Evolutionary conservation across 768 basidiomycete species (phyloP), one percentile per base, ranked within the genome.

Genomic region (Serendipita sp.): DNA sequence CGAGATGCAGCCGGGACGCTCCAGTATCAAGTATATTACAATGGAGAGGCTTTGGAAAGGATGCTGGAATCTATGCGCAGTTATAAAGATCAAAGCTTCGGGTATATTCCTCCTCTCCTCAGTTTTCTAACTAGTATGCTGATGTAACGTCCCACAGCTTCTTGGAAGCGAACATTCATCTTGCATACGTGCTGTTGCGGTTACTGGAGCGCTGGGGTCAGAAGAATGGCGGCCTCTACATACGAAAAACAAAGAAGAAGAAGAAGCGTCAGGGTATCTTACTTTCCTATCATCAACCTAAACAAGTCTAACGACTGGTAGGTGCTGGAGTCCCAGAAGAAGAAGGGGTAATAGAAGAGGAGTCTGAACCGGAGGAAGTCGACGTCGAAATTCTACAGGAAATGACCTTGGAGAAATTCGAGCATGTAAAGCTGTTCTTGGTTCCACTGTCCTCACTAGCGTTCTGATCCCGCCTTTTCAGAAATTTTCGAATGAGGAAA

Each of bases 171-270:
- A 85, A 88, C 66, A 79, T 99, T 34, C 77, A 88, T 67, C 79
- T 98, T 63, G 82, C 86, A 2, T 90, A 92, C 70, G 85, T 85
- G 2, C 75, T 99, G n/a, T 73, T 98, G 61, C 78, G 81, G 61
- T 88, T 95, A 87, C 74, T 99, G 58, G 95, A 99, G 73, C 82
- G 80, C 65, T 95, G 89, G 82, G 81, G 83, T 2, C 90, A 89
- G 71, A 78, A 74, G 64, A 82, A 81, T 64, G 74, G 75, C 22
- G 85, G 83, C 67, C 82, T 88, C 73, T 89, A 89, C 70, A 88
- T 95, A 51, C 78, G 82, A 50, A 77, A 75, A 64, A 78, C 77
- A 42, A 79, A 78, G 69, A 79, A 76, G 72, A 71, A 71, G 61
- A 76, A 74, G 14, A 38, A 38, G 14, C 65, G 78, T 69, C 63